Evolutionary conservation across 495 filamentous ascomycete species (phyloP).

Genomic region (Pyrenopolyporus hunteri): DNA sequence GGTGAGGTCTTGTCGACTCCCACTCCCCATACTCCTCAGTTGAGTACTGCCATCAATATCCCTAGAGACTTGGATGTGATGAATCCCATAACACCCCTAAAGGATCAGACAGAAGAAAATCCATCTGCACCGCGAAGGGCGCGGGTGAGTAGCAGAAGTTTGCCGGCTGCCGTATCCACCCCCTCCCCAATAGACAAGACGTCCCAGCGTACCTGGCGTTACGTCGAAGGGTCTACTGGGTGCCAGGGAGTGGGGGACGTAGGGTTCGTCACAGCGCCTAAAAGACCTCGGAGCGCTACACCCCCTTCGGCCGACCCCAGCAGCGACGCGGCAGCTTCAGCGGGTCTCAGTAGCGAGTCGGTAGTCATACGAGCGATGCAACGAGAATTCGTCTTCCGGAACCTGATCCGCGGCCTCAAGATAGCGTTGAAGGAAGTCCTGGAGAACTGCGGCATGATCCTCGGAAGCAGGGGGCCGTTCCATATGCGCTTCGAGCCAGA

Average conservation of each 20-base stretch:
- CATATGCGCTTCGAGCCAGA: background rate
- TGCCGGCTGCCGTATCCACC: background rate
- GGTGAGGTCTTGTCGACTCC: background rate
- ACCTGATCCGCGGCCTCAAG: background rate
- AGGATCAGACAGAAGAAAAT: background rate
- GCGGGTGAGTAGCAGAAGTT: background rate
- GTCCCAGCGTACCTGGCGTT: background rate
- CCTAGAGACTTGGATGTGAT: background rate
- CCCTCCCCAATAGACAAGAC: background rate
- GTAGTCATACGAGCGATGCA: background rate
- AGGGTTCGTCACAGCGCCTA: background rate
- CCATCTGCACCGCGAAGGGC: background rate
- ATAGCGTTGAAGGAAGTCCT: background rate
- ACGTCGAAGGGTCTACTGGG: background rate
- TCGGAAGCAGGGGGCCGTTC: background rate
- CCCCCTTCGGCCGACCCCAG: background rate
- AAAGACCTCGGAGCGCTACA: background rate
- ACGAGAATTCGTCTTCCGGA: constrained; percentile 5
- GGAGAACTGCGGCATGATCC: background rate
- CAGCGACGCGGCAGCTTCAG: too few relatives aligned
- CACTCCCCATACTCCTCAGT: background rate
- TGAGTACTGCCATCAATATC: background rate
- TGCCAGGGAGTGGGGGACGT: background rate
- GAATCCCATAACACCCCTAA: background rate
- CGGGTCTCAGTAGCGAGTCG: background rate